phyloP scores from a whole-genome alignment of 768 basidiomycete genomes.

The Coprinopsis marcescibilis region DNA sequence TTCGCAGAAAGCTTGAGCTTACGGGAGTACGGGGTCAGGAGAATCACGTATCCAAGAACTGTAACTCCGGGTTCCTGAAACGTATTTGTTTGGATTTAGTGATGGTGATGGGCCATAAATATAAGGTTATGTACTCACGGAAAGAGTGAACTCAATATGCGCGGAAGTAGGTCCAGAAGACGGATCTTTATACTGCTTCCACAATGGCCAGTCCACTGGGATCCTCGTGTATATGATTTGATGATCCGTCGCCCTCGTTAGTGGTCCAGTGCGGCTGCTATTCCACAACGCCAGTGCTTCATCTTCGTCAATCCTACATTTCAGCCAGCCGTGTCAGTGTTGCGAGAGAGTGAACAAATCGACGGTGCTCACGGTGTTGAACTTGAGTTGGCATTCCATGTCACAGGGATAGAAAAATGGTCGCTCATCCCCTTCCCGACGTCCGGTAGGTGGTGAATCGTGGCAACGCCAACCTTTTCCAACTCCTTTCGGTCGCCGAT shows the following conservation, averaged over 20 bases:
- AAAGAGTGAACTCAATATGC: constrained; percentile 17
- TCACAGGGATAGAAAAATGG: constrained; percentile 4
- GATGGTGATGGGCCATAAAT: neutral
- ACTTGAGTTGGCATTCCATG: neutral
- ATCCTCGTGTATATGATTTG: constrained; percentile 20
- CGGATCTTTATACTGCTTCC: constrained; percentile 18
- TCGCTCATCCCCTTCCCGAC: constrained; percentile 20
- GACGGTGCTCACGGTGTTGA: neutral
- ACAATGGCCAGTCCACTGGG: constrained; percentile 13
- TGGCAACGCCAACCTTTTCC: constrained; percentile 10
- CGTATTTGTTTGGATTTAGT: too few species aligned
- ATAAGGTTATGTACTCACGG: constrained; percentile 4
- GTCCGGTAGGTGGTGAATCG: constrained; percentile 17
- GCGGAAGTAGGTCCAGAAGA: constrained; percentile 20
- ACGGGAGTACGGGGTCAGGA: constrained; percentile 11
- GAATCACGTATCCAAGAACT: neutral
- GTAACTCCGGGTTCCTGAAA: neutral
- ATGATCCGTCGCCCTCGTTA: constrained; percentile 14
- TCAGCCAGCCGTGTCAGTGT: neutral
- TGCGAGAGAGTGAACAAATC: neutral
- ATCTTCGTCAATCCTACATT: neutral
- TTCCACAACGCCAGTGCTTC: constrained; percentile 20
- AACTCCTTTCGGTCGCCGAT: constrained; percentile 20
- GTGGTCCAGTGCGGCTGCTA: constrained; percentile 16
- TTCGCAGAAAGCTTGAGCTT: neutral